Evolutionary conservation across 2,329 filamentous ascomycete species (phyloP).

Genomic region (Neopestalotiopsis sp.): DNA sequence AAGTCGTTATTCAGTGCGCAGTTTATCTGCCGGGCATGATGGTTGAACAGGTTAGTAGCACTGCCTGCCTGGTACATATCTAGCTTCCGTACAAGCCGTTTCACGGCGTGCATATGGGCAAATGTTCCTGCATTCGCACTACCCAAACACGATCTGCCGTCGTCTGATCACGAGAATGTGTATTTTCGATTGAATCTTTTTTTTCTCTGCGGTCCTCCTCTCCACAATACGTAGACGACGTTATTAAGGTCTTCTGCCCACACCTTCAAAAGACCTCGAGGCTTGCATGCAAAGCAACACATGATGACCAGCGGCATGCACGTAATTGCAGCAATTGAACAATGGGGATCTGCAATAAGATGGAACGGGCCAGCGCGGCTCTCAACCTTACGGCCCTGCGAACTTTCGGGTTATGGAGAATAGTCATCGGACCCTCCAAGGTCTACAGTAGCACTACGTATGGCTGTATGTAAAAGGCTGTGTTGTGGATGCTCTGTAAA

Average conservation of each 20-base stretch:
- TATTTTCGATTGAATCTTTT: neutral
- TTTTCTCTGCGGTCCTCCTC: neutral
- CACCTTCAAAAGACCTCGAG: neutral
- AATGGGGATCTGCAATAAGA: neutral
- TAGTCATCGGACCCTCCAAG: neutral
- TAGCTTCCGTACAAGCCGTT: neutral
- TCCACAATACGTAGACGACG: neutral
- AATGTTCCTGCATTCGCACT: conserved; percentile 1
- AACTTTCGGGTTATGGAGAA: neutral
- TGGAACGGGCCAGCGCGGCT: neutral
- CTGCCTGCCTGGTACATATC: neutral
- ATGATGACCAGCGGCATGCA: neutral
- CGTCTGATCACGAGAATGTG: neutral
- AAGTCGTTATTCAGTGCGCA: neutral
- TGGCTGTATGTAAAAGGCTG: too few species aligned
- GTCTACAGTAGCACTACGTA: neutral
- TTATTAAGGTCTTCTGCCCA: conserved; percentile 1
- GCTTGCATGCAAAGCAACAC: neutral
- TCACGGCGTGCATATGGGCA: neutral
- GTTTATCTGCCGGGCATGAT: neutral
- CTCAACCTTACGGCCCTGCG: conserved; percentile 1
- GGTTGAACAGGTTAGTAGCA: neutral
- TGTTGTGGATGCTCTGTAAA: neutral
- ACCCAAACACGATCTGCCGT: neutral
- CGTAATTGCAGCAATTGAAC: neutral